phyloP scores from a whole-genome alignment of 305 asterid species.

The Withania somnifera region DNA sequence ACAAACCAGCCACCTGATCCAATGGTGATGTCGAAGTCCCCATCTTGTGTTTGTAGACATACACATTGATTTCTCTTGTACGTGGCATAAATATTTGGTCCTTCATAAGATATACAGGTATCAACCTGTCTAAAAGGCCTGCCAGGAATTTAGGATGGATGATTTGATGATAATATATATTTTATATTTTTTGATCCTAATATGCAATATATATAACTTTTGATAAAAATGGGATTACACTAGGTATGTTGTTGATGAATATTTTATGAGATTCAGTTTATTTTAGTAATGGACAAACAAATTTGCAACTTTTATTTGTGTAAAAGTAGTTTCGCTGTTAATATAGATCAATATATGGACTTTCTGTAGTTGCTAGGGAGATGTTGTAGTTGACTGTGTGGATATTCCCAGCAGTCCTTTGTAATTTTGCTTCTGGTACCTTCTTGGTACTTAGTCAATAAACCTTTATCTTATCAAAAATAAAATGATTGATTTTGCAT shows the following conservation, averaged over 20 bases:
- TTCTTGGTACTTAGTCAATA: too few species aligned
- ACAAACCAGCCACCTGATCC: constrained; percentile 89
- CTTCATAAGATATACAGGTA: neutral
- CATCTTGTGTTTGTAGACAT: neutral
- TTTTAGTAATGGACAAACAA: neutral
- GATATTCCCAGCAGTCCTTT: too few species aligned
- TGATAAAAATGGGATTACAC: neutral
- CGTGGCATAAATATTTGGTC: neutral
- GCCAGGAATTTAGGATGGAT: neutral
- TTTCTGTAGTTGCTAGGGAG: too few species aligned
- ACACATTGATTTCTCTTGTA: neutral
- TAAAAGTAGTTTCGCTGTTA: too few species aligned
- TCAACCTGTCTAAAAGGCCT: neutral
- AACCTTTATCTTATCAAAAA: too few species aligned
- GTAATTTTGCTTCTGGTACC: too few species aligned
- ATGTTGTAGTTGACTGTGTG: too few species aligned
- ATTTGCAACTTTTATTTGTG: too few species aligned
- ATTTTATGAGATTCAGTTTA: neutral
- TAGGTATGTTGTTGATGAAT: neutral
- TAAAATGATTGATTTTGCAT: neutral
- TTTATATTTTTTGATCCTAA: neutral
- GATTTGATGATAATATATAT: neutral
- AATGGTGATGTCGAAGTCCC: constrained; percentile 39
- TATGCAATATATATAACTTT: neutral
- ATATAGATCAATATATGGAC: too few species aligned